Percentiles rank a stretch among this genome's conserved stretches.
Conservation (phyloP, 169 alveolate genomes). For the Cyclospora cayetanensis region DNA sequence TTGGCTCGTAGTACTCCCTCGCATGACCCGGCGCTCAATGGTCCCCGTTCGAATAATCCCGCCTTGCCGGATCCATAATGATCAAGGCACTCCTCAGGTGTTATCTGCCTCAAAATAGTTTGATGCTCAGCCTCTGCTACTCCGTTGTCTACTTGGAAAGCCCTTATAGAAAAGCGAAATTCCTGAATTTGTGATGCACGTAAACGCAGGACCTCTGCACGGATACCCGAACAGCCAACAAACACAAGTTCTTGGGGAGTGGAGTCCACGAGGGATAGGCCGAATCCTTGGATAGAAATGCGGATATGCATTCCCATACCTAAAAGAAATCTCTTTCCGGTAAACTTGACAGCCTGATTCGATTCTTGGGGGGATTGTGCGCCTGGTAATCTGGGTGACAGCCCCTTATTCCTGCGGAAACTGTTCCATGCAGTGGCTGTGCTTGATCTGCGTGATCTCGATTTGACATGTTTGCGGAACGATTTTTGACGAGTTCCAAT, state of each 20-base stretch:
- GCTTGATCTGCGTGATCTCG: too few species aligned
- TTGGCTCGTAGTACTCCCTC: not conserved
- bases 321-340: not conserved
- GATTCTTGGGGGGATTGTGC: conserved; percentile 12
- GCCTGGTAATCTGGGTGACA: not conserved
- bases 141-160: conserved; percentile 66
- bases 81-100: conserved; percentile 52
- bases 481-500: too few species aligned
- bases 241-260: conserved; percentile 71
- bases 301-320: not conserved
- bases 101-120: conserved; percentile 62
- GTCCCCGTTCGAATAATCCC: not conserved
- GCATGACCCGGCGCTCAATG: not conserved
- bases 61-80: conserved; percentile 49
- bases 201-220: conserved; percentile 27
- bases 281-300: conserved; percentile 32
- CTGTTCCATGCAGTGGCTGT: too few species aligned
- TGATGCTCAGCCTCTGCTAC: conserved; percentile 41
- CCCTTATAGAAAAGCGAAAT: conserved; percentile 1
- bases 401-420: too few species aligned
- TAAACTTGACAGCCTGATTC: not conserved
- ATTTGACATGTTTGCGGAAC: too few species aligned
- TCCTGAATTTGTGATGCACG: conserved; percentile 28
- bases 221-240: conserved; percentile 54
- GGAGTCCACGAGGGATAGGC: conserved; percentile 63